A percentile compares a stretch with the other conserved stretches of the same genome.
Evolutionary conservation across 345 rosid species (phyloP).

Genomic region (Melaleuca alternifolia): DNA sequence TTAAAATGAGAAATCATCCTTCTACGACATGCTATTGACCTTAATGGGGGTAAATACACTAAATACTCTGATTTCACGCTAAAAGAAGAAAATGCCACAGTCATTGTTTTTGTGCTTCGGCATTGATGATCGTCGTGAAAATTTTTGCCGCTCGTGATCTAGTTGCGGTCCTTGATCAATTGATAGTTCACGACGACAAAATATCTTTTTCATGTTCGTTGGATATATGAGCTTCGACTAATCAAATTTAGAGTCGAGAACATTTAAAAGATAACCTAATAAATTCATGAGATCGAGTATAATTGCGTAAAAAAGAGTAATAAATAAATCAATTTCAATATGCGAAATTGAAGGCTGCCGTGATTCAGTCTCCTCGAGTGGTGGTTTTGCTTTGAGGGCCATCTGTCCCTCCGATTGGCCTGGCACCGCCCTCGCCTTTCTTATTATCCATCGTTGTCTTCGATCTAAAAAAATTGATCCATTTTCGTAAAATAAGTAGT

Average conservation of each 20-base stretch:
- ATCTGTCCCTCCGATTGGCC: too few relatives aligned
- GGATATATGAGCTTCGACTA: neutral
- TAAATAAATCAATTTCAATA: too few relatives aligned
- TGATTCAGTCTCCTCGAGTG: too few relatives aligned
- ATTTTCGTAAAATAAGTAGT: too few relatives aligned
- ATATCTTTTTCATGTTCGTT: neutral
- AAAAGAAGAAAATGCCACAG: too few relatives aligned
- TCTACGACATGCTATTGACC: neutral
- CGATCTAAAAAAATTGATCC: too few relatives aligned
- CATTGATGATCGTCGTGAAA: rapidly evolving
- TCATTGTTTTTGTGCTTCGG: rapidly evolving
- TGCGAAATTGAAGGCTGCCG: too few relatives aligned
- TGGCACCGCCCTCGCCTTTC: too few relatives aligned
- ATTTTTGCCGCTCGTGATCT: neutral
- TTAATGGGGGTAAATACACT: neutral
- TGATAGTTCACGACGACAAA: neutral
- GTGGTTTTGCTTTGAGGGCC: too few relatives aligned
- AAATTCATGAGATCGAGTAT: neutral
- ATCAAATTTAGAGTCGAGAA: neutral
- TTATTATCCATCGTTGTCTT: too few relatives aligned
- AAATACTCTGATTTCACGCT: neutral
- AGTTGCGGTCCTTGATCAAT: neutral
- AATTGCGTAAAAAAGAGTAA: too few relatives aligned
- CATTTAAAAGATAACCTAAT: neutral
- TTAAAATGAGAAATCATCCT: neutral